phyloP scores from a whole-genome alignment of 257 asterid species.

The Solanum infundibuliforme region DNA sequence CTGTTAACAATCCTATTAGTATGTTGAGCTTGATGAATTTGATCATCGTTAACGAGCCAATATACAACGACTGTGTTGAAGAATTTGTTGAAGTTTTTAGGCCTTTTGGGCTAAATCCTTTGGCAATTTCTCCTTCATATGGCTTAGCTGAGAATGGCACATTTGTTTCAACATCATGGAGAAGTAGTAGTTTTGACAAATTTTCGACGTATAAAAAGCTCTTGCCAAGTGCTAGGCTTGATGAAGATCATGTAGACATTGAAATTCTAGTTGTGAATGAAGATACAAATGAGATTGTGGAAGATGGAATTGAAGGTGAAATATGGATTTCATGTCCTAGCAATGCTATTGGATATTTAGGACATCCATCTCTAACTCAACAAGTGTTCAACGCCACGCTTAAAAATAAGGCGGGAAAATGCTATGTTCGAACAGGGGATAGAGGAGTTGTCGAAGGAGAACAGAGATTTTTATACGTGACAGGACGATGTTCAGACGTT shows the following conservation, averaged over 20 bases:
- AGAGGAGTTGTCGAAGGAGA: constrained; percentile 49
- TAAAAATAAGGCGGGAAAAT: constrained; percentile 4
- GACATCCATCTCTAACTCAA: constrained; percentile 49
- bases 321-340: constrained; percentile 83
- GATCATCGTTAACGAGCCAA: constrained; percentile 68
- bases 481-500: constrained; percentile 46
- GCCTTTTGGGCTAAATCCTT: constrained; percentile 36
- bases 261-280: constrained; percentile 50
- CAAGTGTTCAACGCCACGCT: constrained; percentile 37
- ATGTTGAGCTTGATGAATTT: constrained; percentile 44
- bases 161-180: constrained; percentile 75
- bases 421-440: constrained; percentile 65
- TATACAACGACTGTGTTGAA: constrained; percentile 26
- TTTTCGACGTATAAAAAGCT: constrained; percentile 24
- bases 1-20: constrained; percentile 6
- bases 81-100: constrained; percentile 31
- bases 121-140: constrained; percentile 60
- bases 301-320: constrained; percentile 78
- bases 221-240: constrained; percentile 61
- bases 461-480: constrained; percentile 45
- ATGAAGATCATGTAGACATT: constrained; percentile 40
- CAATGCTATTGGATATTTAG: constrained; percentile 60
- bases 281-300: constrained; percentile 37
- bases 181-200: constrained; percentile 15
- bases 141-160: constrained; percentile 81